A percentile compares a stretch with the other conserved stretches of the same genome.
These are phyloP conservation scores for Orbilia brochopaga DNA, from an alignment of 2,329 filamentous ascomycete species.

Conservation along the genomic window DNA sequence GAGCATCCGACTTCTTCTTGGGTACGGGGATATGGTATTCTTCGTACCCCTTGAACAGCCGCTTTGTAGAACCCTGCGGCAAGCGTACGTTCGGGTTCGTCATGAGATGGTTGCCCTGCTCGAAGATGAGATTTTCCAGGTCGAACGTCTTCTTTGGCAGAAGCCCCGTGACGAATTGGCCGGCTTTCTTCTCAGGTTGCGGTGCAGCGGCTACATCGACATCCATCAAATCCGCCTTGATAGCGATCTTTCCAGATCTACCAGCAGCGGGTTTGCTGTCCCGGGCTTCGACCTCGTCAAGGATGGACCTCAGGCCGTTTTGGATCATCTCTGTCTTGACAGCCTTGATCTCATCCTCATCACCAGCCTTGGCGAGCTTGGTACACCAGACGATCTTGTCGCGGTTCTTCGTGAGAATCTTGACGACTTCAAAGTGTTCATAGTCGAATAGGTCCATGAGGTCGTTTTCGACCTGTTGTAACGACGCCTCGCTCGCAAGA, in stretches of 20 bases:
- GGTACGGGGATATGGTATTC: conserved; percentile 96
- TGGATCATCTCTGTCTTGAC: conserved; percentile 91
- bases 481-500: conserved; percentile 79
- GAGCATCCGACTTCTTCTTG: conserved; percentile 81
- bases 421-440: conserved; percentile 90
- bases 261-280: conserved; percentile 64
- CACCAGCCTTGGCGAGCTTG: conserved; percentile 77
- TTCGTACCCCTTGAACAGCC: conserved; percentile 96
- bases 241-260: conserved; percentile 72
- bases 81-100: conserved; percentile 96
- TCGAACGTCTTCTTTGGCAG: conserved; percentile 89
- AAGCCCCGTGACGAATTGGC: conserved; percentile 69
- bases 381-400: conserved; percentile 97
- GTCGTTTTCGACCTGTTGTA: conserved; percentile 96
- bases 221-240: conserved; percentile 85
- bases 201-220: conserved; percentile 74
- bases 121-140: conserved; percentile 92
- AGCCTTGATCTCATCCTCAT: conserved; percentile 72
- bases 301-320: conserved; percentile 81
- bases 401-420: conserved; percentile 86
- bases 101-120: conserved; percentile 98
- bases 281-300: conserved; percentile 85
- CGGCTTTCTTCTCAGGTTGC: conserved; percentile 67
- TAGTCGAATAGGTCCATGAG: conserved; percentile 98
- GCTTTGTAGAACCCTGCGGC: conserved; percentile 91